Percentiles rank a stretch among this genome's conserved stretches.
Conservation (phyloP, 352 stramenopile species). For the Pythium oligandrum region DNA sequence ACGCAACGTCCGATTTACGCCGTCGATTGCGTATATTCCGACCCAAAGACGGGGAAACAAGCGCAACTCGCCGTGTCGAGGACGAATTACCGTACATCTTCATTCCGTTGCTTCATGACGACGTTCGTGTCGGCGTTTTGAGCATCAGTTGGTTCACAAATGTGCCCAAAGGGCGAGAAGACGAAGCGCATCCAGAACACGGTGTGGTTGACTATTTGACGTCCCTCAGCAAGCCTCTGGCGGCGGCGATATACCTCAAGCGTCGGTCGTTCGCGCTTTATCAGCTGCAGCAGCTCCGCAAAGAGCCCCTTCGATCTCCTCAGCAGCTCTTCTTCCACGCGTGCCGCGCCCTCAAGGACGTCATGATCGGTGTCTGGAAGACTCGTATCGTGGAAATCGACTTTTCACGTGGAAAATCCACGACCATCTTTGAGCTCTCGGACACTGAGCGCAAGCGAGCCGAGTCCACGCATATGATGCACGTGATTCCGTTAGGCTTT, state of each 20-base stretch:
- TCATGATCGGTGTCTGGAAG: slow-evolving; percentile 53
- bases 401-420: slow-evolving; percentile 37
- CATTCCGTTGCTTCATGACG: slow-evolving; percentile 62
- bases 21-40: slow-evolving; percentile 22
- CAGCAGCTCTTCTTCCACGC: slow-evolving; percentile 48
- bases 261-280: slow-evolving; percentile 44
- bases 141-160: slow-evolving; percentile 51
- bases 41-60: background rate
- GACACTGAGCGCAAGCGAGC: slow-evolving; percentile 25
- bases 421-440: slow-evolving; percentile 48
- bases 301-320: slow-evolving; percentile 45
- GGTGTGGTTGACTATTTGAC: slow-evolving; percentile 53
- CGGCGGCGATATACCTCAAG: slow-evolving; percentile 56
- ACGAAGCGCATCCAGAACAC: slow-evolving; percentile 60
- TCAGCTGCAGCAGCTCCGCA: slow-evolving; percentile 27
- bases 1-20: slow-evolving; percentile 24
- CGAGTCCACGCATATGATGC: slow-evolving; percentile 11
- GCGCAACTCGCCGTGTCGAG: background rate
- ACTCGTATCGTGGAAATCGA: slow-evolving; percentile 51
- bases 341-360: slow-evolving; percentile 34
- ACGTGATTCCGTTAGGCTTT: slow-evolving; percentile 34
- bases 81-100: slow-evolving; percentile 49
- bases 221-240: slow-evolving; percentile 33
- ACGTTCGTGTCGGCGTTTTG: slow-evolving; percentile 50
- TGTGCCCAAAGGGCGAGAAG: slow-evolving; percentile 46